These are phyloP conservation scores for Penicillium sp. DNA, from an alignment of 2,329 filamentous ascomycete species.

Conservation along the genomic window DNA sequence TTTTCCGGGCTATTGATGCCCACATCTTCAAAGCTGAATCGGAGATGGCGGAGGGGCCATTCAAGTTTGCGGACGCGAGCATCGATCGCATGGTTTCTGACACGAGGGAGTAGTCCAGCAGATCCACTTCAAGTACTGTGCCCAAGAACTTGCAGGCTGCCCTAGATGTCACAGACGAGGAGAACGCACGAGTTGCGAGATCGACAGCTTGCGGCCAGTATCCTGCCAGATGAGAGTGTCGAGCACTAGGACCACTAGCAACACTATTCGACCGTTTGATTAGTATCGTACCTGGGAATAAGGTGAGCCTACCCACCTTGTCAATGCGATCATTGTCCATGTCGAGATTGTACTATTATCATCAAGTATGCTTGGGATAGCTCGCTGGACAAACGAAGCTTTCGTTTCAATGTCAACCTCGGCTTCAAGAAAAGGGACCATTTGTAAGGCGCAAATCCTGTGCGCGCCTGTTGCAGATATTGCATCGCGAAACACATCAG, in stretches of 20 bases:
- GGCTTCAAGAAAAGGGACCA: slow-evolving; percentile 53
- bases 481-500: slow-evolving; percentile 40
- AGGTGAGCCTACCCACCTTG: slow-evolving; percentile 62
- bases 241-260: slow-evolving; percentile 36
- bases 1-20: slow-evolving; percentile 65
- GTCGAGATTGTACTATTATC: slow-evolving; percentile 68
- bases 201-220: slow-evolving; percentile 78
- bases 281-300: background rate
- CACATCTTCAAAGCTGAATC: slow-evolving; percentile 78
- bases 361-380: slow-evolving; percentile 64
- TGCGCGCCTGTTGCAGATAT: slow-evolving; percentile 38
- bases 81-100: slow-evolving; percentile 72
- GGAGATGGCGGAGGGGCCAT: slow-evolving; percentile 74
- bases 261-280: slow-evolving; percentile 31
- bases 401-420: slow-evolving; percentile 56
- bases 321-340: slow-evolving; percentile 83
- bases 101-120: slow-evolving; percentile 69
- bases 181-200: slow-evolving; percentile 68
- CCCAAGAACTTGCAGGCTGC: slow-evolving; percentile 74
- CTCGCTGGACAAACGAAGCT: slow-evolving; percentile 57
- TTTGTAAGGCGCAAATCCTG: slow-evolving; percentile 56
- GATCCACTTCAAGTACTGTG: slow-evolving; percentile 63
- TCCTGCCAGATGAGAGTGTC: slow-evolving; percentile 42
- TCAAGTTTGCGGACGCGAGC: slow-evolving; percentile 74
- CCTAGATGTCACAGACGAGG: slow-evolving; percentile 70